A percentile compares a stretch with the other conserved stretches of the same genome.
phyloP scores from a whole-genome alignment of 495 filamentous ascomycete species.

The Penicillium flavigenum region DNA sequence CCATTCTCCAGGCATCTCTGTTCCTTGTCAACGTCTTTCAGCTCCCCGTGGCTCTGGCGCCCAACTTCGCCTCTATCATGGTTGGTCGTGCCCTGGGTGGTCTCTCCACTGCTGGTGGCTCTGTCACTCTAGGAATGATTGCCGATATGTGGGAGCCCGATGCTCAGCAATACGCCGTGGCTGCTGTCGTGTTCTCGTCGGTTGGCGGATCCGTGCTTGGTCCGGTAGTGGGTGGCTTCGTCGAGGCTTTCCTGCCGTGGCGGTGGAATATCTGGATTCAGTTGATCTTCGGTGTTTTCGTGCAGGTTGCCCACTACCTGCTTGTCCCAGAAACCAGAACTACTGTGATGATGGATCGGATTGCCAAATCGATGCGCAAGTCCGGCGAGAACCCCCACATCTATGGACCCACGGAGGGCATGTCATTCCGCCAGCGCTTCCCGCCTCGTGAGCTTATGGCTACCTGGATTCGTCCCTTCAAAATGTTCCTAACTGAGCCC shows the following conservation, averaged over 20 bases:
- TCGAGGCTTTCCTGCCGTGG: slow-evolving; percentile 51
- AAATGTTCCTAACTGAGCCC: slow-evolving; percentile 61
- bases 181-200: slow-evolving; percentile 62
- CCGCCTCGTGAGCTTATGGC: slow-evolving; percentile 53
- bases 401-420: slow-evolving; percentile 64
- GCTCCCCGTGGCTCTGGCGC: slow-evolving; percentile 52
- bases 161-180: slow-evolving; percentile 60
- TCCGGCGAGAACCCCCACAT: slow-evolving; percentile 54
- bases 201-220: slow-evolving; percentile 63
- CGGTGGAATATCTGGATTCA: slow-evolving; percentile 62
- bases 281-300: slow-evolving; percentile 57
- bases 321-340: slow-evolving; percentile 59
- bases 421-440: slow-evolving; percentile 58
- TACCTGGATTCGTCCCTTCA: slow-evolving; percentile 60
- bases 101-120: slow-evolving; percentile 60
- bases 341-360: slow-evolving; percentile 59
- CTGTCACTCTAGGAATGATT: slow-evolving; percentile 62
- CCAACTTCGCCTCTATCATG: slow-evolving; percentile 56
- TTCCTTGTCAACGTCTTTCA: slow-evolving; percentile 62
- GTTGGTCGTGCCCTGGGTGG: slow-evolving; percentile 58
- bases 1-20: slow-evolving; percentile 54
- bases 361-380: slow-evolving; percentile 55
- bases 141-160: slow-evolving; percentile 62
- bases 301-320: slow-evolving; percentile 53
- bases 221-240: slow-evolving; percentile 60